Base-by-base conservation (phyloP, 768 basidiomycete genomes). In the Suillus fuscotomentosus region DNA sequence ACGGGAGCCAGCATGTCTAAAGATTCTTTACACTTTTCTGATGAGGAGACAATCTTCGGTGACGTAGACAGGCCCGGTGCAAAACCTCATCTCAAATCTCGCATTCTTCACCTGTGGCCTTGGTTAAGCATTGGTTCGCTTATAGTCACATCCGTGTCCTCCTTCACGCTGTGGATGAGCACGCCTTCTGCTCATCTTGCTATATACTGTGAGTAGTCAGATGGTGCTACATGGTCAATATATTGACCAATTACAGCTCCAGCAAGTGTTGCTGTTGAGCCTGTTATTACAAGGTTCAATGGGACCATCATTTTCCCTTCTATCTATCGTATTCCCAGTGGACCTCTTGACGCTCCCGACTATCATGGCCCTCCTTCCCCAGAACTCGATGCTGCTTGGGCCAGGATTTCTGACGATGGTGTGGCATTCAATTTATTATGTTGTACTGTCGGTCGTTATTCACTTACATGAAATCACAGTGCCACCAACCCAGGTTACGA, bases 231-330 rank as follows among this genome's bases (percentile, higher is more conserved):
- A 17, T 15, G 15, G 24, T 48, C 50, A 51, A 8, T 27, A 27
- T 51, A 3, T 51, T 27, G 50, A 51, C 15, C 50, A 10, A 27
- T 51, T 39, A 1, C 48, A 68, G 65, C 60, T 2, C 65, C 67
- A 20, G 67, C 60, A 13, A 64, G 60, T 31, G 65, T 59, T 36
- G 65, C 65, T 27, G 41, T 66, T 9, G 65, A 68, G 60, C 60
- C 66, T 50, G 38, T 39, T 7, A 24, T 11, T 22, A 36, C 57
- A 41, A 66, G 60, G 47, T 63, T 62, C 38, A 65, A 60, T 43
- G 66, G 57, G 3, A 24, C 10, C n/a, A 13, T 67, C 24, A 20
- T 56, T 39, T 55, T 48, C 24, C 51, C 41, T 8, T 65, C 61
- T 3, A 56, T 59, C 20, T 67, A 62, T 53, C 64, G 65, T 41